A percentile compares a stretch with the other conserved stretches of the same genome.
phyloP scores from a whole-genome alignment of 208 protist genomes.

The Acanthamoeba triangularis region DNA sequence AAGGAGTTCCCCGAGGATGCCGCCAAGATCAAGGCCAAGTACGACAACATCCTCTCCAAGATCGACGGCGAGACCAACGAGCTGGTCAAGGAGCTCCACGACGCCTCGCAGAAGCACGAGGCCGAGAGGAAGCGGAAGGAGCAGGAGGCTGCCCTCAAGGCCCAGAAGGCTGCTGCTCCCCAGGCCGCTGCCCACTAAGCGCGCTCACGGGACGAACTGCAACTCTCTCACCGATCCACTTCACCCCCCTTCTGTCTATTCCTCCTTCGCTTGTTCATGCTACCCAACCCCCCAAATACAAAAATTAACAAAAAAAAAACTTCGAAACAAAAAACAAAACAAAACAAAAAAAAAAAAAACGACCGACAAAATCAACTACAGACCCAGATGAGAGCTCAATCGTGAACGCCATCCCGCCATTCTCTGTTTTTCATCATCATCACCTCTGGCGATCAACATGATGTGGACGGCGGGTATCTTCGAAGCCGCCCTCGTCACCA shows the following conservation, averaged over 20 bases:
- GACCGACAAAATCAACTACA: too few relatives aligned
- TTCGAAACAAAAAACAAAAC: too few relatives aligned
- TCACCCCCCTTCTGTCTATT: not conserved
- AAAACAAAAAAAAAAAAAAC: too few relatives aligned
- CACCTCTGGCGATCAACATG: not conserved
- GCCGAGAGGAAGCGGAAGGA: conserved; percentile 55
- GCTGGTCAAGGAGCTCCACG: conserved; percentile 34
- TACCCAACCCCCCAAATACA: not conserved
- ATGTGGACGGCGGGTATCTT: conserved; percentile 44
- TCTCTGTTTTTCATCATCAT: not conserved
- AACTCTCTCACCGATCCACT: not conserved
- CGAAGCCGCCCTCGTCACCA: conserved; percentile 55
- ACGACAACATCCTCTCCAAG: conserved; percentile 58
- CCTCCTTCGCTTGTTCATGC: not conserved
- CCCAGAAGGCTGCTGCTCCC: not conserved
- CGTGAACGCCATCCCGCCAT: not conserved
- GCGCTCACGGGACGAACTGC: not conserved
- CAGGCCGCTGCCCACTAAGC: conserved; percentile 30
- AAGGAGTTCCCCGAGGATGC: conserved; percentile 44
- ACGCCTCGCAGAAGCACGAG: conserved; percentile 7
- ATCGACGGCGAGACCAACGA: conserved; percentile 42
- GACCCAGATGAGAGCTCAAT: not conserved
- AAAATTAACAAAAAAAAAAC: too few relatives aligned
- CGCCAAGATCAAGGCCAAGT: conserved; percentile 41
- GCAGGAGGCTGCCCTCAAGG: conserved; percentile 52